Conservation (phyloP, 768 basidiomycete genomes). For the Mycena crocata region DNA sequence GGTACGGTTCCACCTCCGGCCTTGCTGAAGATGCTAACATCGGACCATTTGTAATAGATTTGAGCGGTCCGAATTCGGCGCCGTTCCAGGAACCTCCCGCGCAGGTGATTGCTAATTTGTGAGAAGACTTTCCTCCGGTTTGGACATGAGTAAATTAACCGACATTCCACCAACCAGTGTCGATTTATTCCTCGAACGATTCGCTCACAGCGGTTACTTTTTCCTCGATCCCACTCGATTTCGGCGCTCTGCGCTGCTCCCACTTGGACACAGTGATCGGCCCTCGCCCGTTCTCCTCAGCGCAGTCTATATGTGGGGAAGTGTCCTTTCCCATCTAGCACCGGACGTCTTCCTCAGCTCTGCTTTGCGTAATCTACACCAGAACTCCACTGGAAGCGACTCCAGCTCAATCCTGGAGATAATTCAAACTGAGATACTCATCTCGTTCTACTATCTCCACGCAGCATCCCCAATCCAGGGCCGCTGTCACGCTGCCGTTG, state of each 20-base stretch:
- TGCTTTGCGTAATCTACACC: background rate
- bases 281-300: constrained; percentile 62
- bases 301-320: constrained; percentile 64
- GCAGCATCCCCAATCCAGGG: constrained; percentile 64
- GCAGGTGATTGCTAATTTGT: too few relatives aligned
- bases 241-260: constrained; percentile 57
- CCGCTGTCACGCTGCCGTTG: constrained; percentile 63
- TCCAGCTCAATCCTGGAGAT: constrained; percentile 54
- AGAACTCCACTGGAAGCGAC: background rate
- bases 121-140: too few relatives aligned
- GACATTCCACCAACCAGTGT: too few relatives aligned
- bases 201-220: constrained; percentile 16
- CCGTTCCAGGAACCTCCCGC: too few relatives aligned
- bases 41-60: too few relatives aligned
- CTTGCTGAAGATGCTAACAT: too few relatives aligned
- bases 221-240: constrained; percentile 54
- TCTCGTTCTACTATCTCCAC: constrained; percentile 63
- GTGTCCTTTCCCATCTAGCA: constrained; percentile 58
- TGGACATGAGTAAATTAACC: too few relatives aligned
- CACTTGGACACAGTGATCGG: constrained; percentile 59
- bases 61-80: too few relatives aligned
- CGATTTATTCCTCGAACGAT: constrained; percentile 11
- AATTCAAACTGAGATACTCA: constrained; percentile 62
- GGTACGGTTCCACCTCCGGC: too few relatives aligned
- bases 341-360: constrained; percentile 22